phyloP scores from a whole-genome alignment of 2,329 filamentous ascomycete species.

The Blumeria hordei region DNA sequence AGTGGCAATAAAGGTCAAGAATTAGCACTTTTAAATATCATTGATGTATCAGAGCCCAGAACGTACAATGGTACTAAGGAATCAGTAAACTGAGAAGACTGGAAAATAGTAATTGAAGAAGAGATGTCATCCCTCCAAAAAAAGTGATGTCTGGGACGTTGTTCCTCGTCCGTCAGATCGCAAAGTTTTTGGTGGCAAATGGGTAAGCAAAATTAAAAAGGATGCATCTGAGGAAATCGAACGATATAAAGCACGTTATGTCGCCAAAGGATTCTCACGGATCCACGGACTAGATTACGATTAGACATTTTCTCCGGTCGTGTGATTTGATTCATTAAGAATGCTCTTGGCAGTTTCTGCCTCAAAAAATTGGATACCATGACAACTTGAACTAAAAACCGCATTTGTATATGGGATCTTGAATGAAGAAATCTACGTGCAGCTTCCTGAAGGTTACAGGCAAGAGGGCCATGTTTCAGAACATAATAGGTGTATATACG shows the following conservation, averaged over 20 bases:
- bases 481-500: neutral
- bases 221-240: neutral
- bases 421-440: neutral
- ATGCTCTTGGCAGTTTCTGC: neutral
- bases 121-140: neutral
- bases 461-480: neutral
- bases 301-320: neutral
- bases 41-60: neutral
- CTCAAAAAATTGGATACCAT: neutral
- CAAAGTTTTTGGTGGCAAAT: neutral
- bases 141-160: neutral
- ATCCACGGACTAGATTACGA: neutral
- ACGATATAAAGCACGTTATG: neutral
- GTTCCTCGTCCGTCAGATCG: neutral
- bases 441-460: neutral
- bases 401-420: neutral
- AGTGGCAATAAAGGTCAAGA: neutral
- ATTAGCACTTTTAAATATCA: neutral
- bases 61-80: neutral
- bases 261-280: neutral
- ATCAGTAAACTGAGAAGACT: neutral
- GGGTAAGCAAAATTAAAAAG: neutral
- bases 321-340: neutral
- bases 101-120: neutral
- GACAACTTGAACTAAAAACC: neutral